These are phyloP conservation scores for Alternaria rosae DNA, from an alignment of 2,329 filamentous ascomycete genomes.

Conservation along the genomic window DNA sequence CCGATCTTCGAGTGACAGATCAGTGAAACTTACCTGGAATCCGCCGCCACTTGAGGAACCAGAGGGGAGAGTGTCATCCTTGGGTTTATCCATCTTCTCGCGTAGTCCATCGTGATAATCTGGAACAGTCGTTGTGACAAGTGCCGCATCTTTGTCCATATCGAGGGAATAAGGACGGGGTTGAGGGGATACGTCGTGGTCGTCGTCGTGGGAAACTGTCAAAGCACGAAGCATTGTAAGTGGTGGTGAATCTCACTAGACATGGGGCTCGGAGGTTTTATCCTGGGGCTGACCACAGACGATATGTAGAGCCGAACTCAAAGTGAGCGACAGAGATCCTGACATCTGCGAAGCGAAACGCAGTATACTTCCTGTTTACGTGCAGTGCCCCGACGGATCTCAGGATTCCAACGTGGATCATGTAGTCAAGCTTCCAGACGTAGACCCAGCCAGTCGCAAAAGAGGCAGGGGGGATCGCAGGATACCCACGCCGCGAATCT, in stretches of 20 bases:
- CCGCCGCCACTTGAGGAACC: background rate
- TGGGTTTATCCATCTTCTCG: background rate
- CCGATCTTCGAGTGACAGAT: background rate
- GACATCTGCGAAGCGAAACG: background rate
- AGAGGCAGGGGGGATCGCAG: background rate
- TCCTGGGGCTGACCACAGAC: background rate
- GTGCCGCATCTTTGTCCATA: background rate
- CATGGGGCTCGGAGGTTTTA: background rate
- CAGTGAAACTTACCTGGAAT: background rate
- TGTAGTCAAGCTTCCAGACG: background rate
- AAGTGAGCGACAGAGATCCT: background rate
- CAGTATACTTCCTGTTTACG: background rate
- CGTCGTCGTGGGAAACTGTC: background rate
- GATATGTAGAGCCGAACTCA: background rate
- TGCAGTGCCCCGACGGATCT: background rate
- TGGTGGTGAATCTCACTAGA: background rate
- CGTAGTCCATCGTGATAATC: background rate
- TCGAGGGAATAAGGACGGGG: background rate
- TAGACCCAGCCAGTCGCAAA: background rate
- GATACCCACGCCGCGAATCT: background rate
- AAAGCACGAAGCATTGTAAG: background rate
- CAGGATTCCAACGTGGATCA: background rate
- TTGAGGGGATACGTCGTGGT: background rate
- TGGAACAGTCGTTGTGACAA: background rate
- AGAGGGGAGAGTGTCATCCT: background rate